Conservation (phyloP, 176 grass and related monocot species). For the Carex parvula region DNA sequence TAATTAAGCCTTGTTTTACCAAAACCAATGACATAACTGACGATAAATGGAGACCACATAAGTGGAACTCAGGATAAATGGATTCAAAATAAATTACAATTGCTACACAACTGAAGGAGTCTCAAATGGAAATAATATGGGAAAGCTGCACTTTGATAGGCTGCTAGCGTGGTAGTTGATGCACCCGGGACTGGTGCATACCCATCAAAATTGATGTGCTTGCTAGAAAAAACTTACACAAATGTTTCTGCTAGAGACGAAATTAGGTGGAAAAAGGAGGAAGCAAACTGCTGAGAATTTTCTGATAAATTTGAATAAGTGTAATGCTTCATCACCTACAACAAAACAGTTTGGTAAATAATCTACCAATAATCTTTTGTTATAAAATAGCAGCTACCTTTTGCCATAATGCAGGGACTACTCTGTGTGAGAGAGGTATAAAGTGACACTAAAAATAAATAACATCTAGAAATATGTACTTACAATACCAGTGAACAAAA, state of each 20-base stretch:
- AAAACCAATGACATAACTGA: background rate
- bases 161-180: background rate
- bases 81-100: background rate
- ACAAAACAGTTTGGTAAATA: conserved; percentile 29
- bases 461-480: conserved; percentile 29
- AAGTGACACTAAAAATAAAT: conserved; percentile 8
- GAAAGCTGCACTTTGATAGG: background rate
- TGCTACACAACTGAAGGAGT: background rate
- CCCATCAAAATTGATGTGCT: background rate
- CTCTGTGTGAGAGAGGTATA: background rate
- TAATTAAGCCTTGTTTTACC: background rate
- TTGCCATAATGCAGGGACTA: background rate
- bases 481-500: conserved; percentile 99
- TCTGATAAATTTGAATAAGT: conserved; percentile 96
- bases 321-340: conserved; percentile 97
- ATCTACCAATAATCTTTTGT: background rate
- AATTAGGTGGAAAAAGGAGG: conserved; percentile 89
- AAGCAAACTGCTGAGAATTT: conserved; percentile 84
- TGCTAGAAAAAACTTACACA: conserved; percentile 64
- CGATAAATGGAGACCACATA: background rate
- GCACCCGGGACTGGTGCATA: background rate
- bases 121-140: background rate
- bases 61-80: background rate
- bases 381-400: background rate
- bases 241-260: conserved; percentile 99